Evolutionary conservation across 805 yeast genomes (phyloP).

Genomic region (Grigorovia transvaalensis): DNA sequence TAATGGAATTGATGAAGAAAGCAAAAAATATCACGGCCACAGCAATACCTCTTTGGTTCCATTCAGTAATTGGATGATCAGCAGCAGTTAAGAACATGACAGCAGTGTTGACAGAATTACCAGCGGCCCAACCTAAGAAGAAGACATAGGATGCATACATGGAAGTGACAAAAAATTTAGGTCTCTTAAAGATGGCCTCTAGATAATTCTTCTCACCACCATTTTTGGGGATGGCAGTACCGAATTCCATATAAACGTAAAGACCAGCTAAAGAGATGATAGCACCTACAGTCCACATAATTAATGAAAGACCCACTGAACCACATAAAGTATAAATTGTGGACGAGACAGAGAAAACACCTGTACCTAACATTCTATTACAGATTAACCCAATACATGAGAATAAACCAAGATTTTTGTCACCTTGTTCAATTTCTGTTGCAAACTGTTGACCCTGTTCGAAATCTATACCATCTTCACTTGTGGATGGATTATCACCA

Average conservation of each 20-base stretch:
- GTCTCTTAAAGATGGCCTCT: conserved; percentile 59
- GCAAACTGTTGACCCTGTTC: conserved; percentile 25
- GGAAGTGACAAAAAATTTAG: conserved; percentile 55
- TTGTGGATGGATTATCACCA: background rate
- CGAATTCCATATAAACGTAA: conserved; percentile 71
- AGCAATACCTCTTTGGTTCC: conserved; percentile 74
- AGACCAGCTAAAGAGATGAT: conserved; percentile 55
- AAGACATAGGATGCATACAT: conserved; percentile 63
- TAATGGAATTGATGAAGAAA: conserved; percentile 49
- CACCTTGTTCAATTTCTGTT: conserved; percentile 33
- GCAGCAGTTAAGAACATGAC: conserved; percentile 70
- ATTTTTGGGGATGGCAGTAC: conserved; percentile 65
- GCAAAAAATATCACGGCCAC: conserved; percentile 64
- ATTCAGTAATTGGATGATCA: conserved; percentile 51
- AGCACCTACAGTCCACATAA: conserved; percentile 70
- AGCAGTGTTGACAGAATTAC: conserved; percentile 73
- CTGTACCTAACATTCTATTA: conserved; percentile 67
- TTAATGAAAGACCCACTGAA: conserved; percentile 59
- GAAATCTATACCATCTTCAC: conserved; percentile 8
- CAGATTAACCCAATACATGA: conserved; percentile 57
- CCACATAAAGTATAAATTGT: conserved; percentile 42
- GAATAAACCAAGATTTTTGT: conserved; percentile 37
- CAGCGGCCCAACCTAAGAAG: conserved; percentile 77
- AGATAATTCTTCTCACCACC: conserved; percentile 83
- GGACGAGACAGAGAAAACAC: conserved; percentile 64